Conservation (phyloP, 2,329 filamentous ascomycete species). For the Aspergillus floridensis region DNA sequence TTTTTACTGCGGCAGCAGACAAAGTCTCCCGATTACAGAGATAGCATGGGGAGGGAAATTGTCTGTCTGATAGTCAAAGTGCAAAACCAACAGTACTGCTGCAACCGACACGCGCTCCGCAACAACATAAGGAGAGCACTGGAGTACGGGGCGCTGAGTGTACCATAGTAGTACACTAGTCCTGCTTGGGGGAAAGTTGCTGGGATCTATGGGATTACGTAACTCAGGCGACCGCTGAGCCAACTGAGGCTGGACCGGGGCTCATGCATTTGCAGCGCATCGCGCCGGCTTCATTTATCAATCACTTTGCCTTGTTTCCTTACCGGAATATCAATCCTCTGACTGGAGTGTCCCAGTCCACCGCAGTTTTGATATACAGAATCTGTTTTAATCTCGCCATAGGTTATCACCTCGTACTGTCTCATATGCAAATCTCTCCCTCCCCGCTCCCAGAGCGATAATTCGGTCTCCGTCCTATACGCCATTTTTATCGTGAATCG, state of each 20-base stretch:
- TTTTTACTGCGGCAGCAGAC: not conserved
- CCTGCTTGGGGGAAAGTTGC: not conserved
- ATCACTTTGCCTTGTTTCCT: not conserved
- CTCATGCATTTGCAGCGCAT: constrained; percentile 22
- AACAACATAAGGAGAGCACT: not conserved
- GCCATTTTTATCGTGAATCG: not conserved
- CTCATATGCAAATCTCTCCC: not conserved
- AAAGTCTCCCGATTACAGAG: not conserved
- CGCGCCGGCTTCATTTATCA: constrained; percentile 11
- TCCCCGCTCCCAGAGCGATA: not conserved
- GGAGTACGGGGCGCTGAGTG: not conserved
- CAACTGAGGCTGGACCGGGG: constrained; percentile 18
- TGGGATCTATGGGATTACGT: no score
- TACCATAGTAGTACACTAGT: not conserved
- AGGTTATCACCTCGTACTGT: not conserved
- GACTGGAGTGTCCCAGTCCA: not conserved
- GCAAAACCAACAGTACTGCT: not conserved
- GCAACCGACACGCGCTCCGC: not conserved
- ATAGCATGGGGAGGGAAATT: not conserved
- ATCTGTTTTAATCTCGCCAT: not conserved
- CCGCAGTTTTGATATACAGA: not conserved
- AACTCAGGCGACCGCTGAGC: constrained; percentile 12
- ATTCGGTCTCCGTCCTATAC: not conserved
- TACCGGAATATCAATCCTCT: not conserved
- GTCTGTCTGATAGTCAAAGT: not conserved